Conservation (phyloP, 331 rosid genomes). For the Arachis monticola region DNA sequence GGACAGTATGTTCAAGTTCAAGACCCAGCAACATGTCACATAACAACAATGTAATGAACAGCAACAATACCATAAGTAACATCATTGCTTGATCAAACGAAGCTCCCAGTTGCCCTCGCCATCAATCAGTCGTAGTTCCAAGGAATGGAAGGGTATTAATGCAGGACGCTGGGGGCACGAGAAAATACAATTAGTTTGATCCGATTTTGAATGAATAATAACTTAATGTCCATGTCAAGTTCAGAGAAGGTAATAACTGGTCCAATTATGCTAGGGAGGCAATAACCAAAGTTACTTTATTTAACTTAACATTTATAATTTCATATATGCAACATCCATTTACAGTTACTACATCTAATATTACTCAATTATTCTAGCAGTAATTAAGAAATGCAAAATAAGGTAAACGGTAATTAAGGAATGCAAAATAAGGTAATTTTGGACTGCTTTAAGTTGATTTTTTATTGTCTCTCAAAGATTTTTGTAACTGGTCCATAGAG, state of each 20-base stretch:
- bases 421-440: too few species aligned
- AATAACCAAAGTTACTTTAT: too few species aligned
- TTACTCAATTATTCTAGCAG: too few species aligned
- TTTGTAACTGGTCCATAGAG: background rate
- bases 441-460: too few species aligned
- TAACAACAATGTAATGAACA: constrained; percentile 22
- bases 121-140: constrained; percentile 87
- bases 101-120: constrained; percentile 99
- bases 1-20: constrained; percentile 29
- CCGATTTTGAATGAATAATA: constrained; percentile 18
- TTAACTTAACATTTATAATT: too few species aligned
- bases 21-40: constrained; percentile 32
- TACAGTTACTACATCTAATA: too few species aligned
- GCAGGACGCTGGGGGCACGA: constrained; percentile 89
- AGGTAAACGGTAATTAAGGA: too few species aligned
- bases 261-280: constrained; percentile 3
- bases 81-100: constrained; percentile 75
- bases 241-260: constrained; percentile 21
- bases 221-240: constrained; percentile 2
- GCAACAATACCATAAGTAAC: constrained; percentile 20
- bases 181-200: constrained; percentile 35
- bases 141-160: constrained; percentile 84
- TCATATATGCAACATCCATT: too few species aligned
- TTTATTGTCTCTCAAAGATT: too few species aligned
- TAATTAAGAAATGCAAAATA: too few species aligned